phyloP scores from a whole-genome alignment of 768 basidiomycete species.

The Suillus subluteus region DNA sequence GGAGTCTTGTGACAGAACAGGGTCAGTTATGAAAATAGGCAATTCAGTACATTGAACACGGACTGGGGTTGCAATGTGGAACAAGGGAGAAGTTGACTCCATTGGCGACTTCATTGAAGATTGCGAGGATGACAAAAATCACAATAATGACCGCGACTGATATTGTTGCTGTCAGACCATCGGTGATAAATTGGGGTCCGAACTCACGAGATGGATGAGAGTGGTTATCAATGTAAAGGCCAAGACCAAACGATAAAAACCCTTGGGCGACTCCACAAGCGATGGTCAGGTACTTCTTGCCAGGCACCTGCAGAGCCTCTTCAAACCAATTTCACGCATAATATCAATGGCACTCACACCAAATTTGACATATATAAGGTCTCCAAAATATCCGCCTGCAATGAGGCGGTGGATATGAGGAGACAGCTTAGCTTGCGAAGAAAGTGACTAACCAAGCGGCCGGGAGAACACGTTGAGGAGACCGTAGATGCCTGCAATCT shows the following conservation, averaged over 20 bases:
- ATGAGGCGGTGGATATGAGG: background rate
- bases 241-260: constrained; percentile 45
- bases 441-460: constrained; percentile 37
- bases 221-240: constrained; percentile 43
- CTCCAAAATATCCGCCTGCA: constrained; percentile 49
- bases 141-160: constrained; percentile 40
- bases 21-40: background rate
- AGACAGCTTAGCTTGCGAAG: background rate
- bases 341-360: constrained; percentile 33
- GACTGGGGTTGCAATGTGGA: constrained; percentile 51
- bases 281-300: constrained; percentile 54
- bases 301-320: constrained; percentile 25
- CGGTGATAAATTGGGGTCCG: background rate
- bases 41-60: constrained; percentile 23
- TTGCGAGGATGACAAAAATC: constrained; percentile 42
- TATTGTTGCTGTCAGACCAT: background rate
- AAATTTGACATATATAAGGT: constrained; percentile 44
- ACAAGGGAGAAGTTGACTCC: constrained; percentile 56
- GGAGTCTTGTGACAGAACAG: constrained; percentile 17
- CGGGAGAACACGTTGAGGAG: constrained; percentile 56
- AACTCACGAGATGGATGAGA: constrained; percentile 24
- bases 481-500: constrained; percentile 41
- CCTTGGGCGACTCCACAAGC: constrained; percentile 49
- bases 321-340: background rate
- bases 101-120: constrained; percentile 47